Evolutionary conservation across 331 rosid species (phyloP).

Genomic region (Erythrophleum ivorense): DNA sequence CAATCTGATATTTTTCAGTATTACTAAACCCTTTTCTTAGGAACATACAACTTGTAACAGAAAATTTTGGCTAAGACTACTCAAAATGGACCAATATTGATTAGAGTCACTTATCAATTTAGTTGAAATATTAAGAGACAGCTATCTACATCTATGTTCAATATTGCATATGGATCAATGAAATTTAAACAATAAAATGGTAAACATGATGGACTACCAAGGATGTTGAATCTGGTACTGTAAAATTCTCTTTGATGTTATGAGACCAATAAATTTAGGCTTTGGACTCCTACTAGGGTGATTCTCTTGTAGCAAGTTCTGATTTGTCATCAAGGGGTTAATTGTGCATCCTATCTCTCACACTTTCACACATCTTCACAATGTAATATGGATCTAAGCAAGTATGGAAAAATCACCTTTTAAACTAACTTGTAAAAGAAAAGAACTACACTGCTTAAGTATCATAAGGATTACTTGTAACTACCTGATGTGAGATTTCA

Average conservation of each 20-base stretch:
- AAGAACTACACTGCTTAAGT: no score
- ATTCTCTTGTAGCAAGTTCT: neutral
- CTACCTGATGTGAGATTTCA: no score
- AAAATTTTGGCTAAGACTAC: neutral
- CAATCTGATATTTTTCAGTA: neutral
- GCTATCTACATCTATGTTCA: neutral
- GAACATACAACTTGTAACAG: neutral
- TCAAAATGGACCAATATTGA: neutral
- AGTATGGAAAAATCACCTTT: no score
- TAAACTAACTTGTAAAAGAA: no score
- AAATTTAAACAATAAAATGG: conserved; percentile 3
- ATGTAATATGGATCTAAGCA: no score
- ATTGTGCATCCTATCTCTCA: neutral
- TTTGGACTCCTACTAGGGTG: neutral
- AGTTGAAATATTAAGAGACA: neutral
- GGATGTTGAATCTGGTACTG: conserved; percentile 3
- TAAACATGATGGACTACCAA: neutral
- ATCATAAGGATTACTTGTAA: no score
- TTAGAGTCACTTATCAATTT: neutral
- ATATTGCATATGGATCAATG: neutral
- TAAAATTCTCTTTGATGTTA: neutral
- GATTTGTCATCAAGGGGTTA: neutral
- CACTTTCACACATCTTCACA: neutral
- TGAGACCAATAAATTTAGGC: neutral
- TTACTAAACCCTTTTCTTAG: neutral